Conservation (phyloP, 306 rosid species). For the Coriaria nepalensis region DNA sequence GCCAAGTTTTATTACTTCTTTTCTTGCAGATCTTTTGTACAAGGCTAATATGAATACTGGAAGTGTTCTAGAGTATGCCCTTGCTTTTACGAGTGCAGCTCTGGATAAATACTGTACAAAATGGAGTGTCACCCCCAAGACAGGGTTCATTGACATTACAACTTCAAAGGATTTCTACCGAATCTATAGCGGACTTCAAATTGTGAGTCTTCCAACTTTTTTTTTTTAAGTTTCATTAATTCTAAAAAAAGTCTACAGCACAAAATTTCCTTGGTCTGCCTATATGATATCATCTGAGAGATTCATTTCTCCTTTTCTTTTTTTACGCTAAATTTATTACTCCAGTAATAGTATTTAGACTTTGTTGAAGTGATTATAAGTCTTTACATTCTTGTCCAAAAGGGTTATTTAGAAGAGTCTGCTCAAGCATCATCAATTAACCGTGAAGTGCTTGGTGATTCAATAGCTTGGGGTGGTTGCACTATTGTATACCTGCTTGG, state of each 20-base stretch:
- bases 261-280: neutral
- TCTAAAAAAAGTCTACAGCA: neutral
- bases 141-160: constrained; percentile 94
- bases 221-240: neutral
- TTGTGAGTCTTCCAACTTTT: constrained; percentile 40
- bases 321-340: neutral
- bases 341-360: constrained; percentile 1
- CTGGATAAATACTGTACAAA: constrained; percentile 84
- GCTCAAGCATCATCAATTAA: constrained; percentile 46
- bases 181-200: constrained; percentile 94
- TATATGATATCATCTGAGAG: neutral
- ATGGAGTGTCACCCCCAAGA: constrained; percentile 94
- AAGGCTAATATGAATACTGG: constrained; percentile 94
- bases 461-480: constrained; percentile 99
- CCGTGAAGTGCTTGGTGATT: constrained; percentile 80
- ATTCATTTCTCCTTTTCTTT: constrained; percentile 3
- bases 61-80: constrained; percentile 90
- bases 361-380: constrained; percentile 17
- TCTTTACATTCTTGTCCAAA: constrained; percentile 12
- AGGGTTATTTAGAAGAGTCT: constrained; percentile 88
- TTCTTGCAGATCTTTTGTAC: constrained; percentile 71
- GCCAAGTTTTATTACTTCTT: neutral
- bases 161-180: constrained; percentile 92
- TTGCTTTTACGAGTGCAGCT: constrained; percentile 96
- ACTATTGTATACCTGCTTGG: constrained; percentile 92